These are phyloP conservation scores for Trifolium repens DNA, from an alignment of 306 rosid genomes.

Conservation along the genomic window DNA sequence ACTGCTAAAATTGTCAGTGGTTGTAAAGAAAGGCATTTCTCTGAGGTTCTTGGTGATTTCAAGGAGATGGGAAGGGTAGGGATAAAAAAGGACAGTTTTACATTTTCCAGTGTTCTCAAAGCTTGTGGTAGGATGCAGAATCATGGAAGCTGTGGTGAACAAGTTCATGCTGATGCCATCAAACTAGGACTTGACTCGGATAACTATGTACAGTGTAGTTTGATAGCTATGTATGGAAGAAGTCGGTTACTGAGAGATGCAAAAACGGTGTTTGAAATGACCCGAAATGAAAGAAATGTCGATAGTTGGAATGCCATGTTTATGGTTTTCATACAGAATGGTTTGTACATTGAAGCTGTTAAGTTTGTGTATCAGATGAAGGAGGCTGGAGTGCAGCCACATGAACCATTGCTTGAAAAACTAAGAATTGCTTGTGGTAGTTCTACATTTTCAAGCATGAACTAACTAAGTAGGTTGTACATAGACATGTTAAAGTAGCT, in stretches of 20 bases:
- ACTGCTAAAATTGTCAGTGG: constrained; percentile 51
- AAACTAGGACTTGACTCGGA: constrained; percentile 55
- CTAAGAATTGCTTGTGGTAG: constrained; percentile 58
- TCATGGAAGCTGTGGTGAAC: constrained; percentile 51
- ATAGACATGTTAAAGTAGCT: constrained; percentile 8
- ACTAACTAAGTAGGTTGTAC: constrained; percentile 38
- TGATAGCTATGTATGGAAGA: constrained; percentile 69
- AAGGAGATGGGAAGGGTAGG: constrained; percentile 61
- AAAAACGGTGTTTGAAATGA: constrained; percentile 50
- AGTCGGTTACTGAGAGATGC: constrained; percentile 56
- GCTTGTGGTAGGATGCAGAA: constrained; percentile 63
- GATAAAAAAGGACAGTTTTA: constrained; percentile 55
- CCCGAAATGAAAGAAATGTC: constrained; percentile 36
- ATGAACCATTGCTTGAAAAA: constrained; percentile 57
- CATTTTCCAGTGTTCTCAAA: constrained; percentile 63
- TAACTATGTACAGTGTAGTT: constrained; percentile 56
- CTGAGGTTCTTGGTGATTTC: constrained; percentile 49
- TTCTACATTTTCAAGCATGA: constrained; percentile 17
- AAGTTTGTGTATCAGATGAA: constrained; percentile 66
- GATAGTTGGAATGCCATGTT: constrained; percentile 78
- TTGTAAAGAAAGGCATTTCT: constrained; percentile 55
- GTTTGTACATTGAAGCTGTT: constrained; percentile 55
- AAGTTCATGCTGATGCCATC: constrained; percentile 60
- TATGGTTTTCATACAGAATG: constrained; percentile 51
- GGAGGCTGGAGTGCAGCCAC: constrained; percentile 53